These are phyloP conservation scores for Aspergillus tubingensis DNA, from an alignment of 2,329 filamentous ascomycete species.

Conservation along the genomic window DNA sequence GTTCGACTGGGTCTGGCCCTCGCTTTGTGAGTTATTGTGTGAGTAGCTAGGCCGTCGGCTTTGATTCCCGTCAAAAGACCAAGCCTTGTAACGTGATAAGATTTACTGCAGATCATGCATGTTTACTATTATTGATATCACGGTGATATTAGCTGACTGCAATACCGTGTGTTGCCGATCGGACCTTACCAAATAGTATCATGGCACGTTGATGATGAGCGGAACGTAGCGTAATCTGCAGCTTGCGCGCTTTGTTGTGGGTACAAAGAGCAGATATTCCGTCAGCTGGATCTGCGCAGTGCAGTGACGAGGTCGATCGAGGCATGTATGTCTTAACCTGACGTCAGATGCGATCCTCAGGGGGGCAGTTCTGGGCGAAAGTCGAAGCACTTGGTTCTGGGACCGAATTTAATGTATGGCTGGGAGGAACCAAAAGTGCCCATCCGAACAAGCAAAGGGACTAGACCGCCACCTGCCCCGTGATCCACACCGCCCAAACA, in stretches of 20 bases:
- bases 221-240: not conserved
- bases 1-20: not conserved
- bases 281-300: not conserved
- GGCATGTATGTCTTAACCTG: slow-evolving; percentile 9
- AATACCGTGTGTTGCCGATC: not conserved
- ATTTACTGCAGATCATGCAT: not conserved
- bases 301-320: not conserved
- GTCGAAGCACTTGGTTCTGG: not conserved
- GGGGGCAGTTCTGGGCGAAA: not conserved
- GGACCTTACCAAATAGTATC: not conserved
- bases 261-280: not conserved
- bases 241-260: not conserved
- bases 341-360: slow-evolving; percentile 10
- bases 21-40: not conserved
- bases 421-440: not conserved
- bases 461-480: slow-evolving; percentile 12
- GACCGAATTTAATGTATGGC: not conserved
- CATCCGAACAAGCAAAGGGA: not conserved
- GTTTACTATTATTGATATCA: not conserved
- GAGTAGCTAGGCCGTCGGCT: not conserved
- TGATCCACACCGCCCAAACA: slow-evolving; percentile 28
- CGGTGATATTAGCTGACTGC: not conserved
- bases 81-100: not conserved
- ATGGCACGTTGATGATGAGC: not conserved
- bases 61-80: not conserved